Conservation (phyloP, 2,329 filamentous ascomycete genomes). For the Aureobasidium sp. region DNA sequence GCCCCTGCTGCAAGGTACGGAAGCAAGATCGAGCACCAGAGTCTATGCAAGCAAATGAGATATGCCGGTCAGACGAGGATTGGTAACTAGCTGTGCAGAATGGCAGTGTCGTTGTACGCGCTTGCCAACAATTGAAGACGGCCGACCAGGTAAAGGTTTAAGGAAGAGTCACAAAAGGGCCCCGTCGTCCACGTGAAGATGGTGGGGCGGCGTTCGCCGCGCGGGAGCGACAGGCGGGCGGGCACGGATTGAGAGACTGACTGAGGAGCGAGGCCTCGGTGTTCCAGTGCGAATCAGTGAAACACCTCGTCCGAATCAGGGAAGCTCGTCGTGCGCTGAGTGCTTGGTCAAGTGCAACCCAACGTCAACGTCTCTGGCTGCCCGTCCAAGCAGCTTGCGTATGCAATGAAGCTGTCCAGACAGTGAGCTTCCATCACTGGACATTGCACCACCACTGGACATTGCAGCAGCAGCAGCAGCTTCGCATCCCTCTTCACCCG, state of each 20-base stretch:
- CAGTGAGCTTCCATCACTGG: too few species aligned
- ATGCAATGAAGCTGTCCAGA: background rate
- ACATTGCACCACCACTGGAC: too few species aligned
- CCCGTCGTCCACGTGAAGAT: background rate
- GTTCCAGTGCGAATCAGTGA: background rate
- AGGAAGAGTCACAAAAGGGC: background rate
- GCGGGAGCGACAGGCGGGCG: background rate
- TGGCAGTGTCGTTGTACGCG: background rate
- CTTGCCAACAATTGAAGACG: background rate
- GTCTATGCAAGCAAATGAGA: background rate
- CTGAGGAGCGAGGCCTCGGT: background rate
- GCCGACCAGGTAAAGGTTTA: too few species aligned
- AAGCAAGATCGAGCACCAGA: background rate
- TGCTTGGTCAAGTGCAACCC: background rate
- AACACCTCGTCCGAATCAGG: too few species aligned
- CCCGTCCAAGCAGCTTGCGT: background rate
- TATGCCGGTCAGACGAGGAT: too few species aligned
- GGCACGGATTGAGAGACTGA: too few species aligned
- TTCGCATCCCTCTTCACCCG: background rate
- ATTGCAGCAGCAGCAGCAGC: too few species aligned
- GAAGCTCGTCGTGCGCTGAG: background rate
- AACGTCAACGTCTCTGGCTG: constrained; percentile 3
- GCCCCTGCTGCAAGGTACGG: background rate
- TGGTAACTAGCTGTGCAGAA: background rate
- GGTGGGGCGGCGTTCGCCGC: background rate